Base-by-base conservation (phyloP, 495 filamentous ascomycete genomes). In the Aspergillus taichungensis region DNA sequence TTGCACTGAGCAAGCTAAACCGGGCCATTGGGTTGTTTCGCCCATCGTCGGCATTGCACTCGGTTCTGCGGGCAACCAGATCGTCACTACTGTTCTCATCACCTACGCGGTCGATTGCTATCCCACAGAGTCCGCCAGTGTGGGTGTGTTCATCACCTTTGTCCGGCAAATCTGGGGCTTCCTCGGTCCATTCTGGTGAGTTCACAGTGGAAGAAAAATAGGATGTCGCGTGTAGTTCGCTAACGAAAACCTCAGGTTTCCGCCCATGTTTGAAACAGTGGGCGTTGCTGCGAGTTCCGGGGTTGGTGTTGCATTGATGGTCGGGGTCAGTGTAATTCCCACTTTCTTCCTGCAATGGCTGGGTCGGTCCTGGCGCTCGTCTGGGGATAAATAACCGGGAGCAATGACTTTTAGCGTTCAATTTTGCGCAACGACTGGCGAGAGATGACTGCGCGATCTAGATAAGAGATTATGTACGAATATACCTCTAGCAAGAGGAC, bases 81-180 rank as follows among this genome's bases (percentile, higher is more conserved):
- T 79, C 12, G 67, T 79, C 14, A 78, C 76, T 6, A 78, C 75
- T 1, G 63, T 78, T 0, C 49, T 76, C 37, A 66, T 77, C 42
- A 79, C 74, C 3, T 77, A 76, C 52, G 63, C 72, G 30, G 60
- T 78, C 8, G 72, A 77, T 51, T 74, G 70, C 42, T 68, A 72
- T 53, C 71, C 55, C 0, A 61, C 69, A 28, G 67, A 74, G 18
- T 58, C 72, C 5, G 67, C 60, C 9, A 68, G 63, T 47, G 57
- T 79, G n/a, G 75, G 74, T 34, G 74, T 79, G 0, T 76, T 77
- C 41, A 62, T 78, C 46, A 76, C 62, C 7, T 69, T 78, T 43
- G 63, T 78, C 28, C 56, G 75, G 7, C 68, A 72, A 42, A 69
- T 63, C 14, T 78, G 73, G 74, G 73, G 74, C 0, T 79, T 79